These are phyloP conservation scores for Aureobasidium musti DNA, from an alignment of 2,329 filamentous ascomycete species.

Conservation along the genomic window DNA sequence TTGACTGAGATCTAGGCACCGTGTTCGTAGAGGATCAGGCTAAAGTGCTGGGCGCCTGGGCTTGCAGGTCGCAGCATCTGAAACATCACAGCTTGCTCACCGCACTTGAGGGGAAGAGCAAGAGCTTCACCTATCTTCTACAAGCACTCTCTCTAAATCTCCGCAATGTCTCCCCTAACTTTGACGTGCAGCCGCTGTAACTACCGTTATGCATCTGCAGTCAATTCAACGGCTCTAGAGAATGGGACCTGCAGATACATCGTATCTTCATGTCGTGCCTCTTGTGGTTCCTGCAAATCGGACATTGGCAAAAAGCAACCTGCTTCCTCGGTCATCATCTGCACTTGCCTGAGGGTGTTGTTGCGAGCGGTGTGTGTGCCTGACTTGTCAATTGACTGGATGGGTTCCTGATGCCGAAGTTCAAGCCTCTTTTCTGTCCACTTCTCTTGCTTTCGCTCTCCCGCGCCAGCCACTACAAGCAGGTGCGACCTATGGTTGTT, in stretches of 20 bases:
- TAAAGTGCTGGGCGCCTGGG: slow-evolving; percentile 17
- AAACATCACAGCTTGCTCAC: slow-evolving; percentile 24
- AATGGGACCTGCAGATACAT: slow-evolving; percentile 23
- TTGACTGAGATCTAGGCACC: slow-evolving; percentile 13
- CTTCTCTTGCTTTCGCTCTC: slow-evolving; percentile 4
- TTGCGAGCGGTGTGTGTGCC: slow-evolving; percentile 20
- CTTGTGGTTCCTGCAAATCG: slow-evolving; percentile 17
- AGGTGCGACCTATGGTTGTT: slow-evolving; percentile 10
- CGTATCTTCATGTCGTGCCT: slow-evolving; percentile 16
- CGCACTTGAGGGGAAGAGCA: slow-evolving; percentile 21
- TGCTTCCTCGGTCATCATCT: neutral
- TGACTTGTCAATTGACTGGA: slow-evolving; percentile 23
- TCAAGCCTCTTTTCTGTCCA: slow-evolving; percentile 14
- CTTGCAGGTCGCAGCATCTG: slow-evolving; percentile 21
- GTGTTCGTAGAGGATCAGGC: neutral
- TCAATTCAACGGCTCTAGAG: slow-evolving; percentile 10
- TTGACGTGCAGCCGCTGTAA: slow-evolving; percentile 23
- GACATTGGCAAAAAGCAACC: slow-evolving; percentile 12
- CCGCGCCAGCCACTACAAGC: slow-evolving; percentile 17
- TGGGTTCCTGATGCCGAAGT: slow-evolving; percentile 25
- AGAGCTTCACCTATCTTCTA: slow-evolving; percentile 3
- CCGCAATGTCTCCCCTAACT: slow-evolving; percentile 3
- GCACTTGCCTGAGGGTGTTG: neutral
- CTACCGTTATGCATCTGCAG: slow-evolving; percentile 24
- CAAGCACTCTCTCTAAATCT: slow-evolving; percentile 18